Conservation (phyloP, 208 protist species). For the Trypanosoma platydactyli region DNA sequence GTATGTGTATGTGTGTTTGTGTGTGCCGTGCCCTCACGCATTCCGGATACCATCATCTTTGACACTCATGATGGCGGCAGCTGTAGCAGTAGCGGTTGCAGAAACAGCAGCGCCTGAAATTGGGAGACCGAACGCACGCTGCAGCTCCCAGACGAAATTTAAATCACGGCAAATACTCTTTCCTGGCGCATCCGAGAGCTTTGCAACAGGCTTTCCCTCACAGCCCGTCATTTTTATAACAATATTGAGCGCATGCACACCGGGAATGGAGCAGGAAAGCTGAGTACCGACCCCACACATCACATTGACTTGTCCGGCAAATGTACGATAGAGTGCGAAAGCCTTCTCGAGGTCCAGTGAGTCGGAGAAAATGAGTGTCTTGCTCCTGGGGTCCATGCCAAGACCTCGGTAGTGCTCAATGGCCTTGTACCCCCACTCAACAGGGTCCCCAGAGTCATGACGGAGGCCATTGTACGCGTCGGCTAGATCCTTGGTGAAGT, state of each 20-base stretch:
- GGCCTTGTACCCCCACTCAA: constrained; percentile 77
- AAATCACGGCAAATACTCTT: constrained; percentile 73
- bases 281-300: constrained; percentile 87
- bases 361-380: constrained; percentile 88
- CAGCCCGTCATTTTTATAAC: constrained; percentile 92
- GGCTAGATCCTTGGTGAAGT: constrained; percentile 68
- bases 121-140: constrained; percentile 59
- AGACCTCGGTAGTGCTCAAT: constrained; percentile 74
- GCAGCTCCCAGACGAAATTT: constrained; percentile 59
- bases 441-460: constrained; percentile 81
- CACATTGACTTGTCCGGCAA: constrained; percentile 60
- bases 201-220: constrained; percentile 83
- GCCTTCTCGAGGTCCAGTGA: constrained; percentile 77
- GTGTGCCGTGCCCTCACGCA: neutral
- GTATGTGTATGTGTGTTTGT: too few relatives aligned
- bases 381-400: constrained; percentile 70
- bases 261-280: constrained; percentile 81
- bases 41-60: constrained; percentile 4
- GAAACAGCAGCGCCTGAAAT: constrained; percentile 22
- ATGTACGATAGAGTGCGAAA: constrained; percentile 51
- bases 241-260: constrained; percentile 76
- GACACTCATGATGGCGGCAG: neutral
- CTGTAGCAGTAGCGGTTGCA: neutral
- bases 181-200: constrained; percentile 85
- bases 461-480: constrained; percentile 69